phyloP scores from a whole-genome alignment of 345 rosid species.

The Citrus trifoliata region DNA sequence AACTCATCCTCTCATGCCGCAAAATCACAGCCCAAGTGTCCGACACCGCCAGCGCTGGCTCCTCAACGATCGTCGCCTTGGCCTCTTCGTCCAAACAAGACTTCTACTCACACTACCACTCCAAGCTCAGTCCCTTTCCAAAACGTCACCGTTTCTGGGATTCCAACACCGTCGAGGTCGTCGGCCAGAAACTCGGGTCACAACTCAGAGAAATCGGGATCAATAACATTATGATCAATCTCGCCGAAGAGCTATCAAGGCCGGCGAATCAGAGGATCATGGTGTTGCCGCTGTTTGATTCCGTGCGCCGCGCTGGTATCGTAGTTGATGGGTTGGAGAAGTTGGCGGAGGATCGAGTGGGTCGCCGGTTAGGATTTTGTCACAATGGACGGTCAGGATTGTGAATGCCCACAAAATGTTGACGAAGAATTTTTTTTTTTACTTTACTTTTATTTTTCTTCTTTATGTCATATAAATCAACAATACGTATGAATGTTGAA shows the following conservation, averaged over 20 bases:
- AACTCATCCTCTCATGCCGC: slow-evolving; percentile 76
- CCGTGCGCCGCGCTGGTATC: slow-evolving; percentile 76
- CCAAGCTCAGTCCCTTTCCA: slow-evolving; percentile 60
- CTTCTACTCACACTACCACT: slow-evolving; percentile 58
- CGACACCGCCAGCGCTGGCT: slow-evolving; percentile 30
- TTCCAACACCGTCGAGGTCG: slow-evolving; percentile 64
- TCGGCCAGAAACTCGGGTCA: slow-evolving; percentile 80
- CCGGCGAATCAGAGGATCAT: slow-evolving; percentile 61
- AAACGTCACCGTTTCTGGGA: slow-evolving; percentile 56
- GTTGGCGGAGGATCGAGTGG: slow-evolving; percentile 34
- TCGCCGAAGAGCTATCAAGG: slow-evolving; percentile 66
- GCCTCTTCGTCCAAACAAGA: slow-evolving; percentile 83
- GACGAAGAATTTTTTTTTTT: too few relatives aligned
- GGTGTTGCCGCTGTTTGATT: slow-evolving; percentile 67
- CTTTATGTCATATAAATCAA: too few relatives aligned
- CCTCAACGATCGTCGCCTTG: slow-evolving; percentile 74
- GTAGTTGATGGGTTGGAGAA: slow-evolving; percentile 62
- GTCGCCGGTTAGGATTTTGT: slow-evolving; percentile 11
- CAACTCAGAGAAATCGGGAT: slow-evolving; percentile 70
- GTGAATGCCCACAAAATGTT: background rate
- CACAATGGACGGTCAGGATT: background rate
- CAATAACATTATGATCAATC: slow-evolving; percentile 43
- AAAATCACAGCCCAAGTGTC: slow-evolving; percentile 83
- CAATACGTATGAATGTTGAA: too few relatives aligned
- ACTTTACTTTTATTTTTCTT: too few relatives aligned